Base-by-base conservation (phyloP, 805 yeast species). In the Metschnikowia reukaufii region DNA sequence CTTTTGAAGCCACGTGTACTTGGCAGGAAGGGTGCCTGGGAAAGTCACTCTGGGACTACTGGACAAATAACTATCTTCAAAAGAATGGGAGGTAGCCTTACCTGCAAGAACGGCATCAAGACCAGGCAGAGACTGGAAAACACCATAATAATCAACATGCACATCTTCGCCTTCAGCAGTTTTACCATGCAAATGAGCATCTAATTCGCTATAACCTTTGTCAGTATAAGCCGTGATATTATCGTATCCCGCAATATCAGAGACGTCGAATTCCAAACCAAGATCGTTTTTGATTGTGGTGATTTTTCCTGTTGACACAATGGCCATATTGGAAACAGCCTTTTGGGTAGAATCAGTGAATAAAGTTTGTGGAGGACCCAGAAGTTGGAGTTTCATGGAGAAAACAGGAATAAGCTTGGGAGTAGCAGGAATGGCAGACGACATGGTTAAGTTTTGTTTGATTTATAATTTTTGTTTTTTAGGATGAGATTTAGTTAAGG, bases 11-110 rank as follows among this genome's bases (percentile, higher is more conserved):
- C 88, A 83, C 52, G 68, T 60, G 57, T 62, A 66, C 54, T 76
- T 77, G 13, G 65, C 74, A 33, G 65, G 72, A 32, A 72, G 70
- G 18, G 59, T 63, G 12, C 66, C 72, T 49, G 72, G 79, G 16
- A 80, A 60, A 38, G 60, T 56, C 52, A 79, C 65, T 12, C 57
- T 60, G 18, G 84, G 83, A 57, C 69, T 76, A 54, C 66, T 65
- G 15, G 79, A 72, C 42, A 80, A 68, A 51, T 79, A 78, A 7
- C 77, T 72, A 30, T 79, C 79, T 16, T 69, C 72, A 50, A 73
- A 73, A n/a, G 52, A 55, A 20, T 63, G 57, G 15, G 63, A 65
- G 19, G 56, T 46, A 21, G 66, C 54, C 42, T 68, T 52, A 18
- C 65, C 66, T 4, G 64, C 52, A 20, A 73, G 47, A 18, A 79